Evolutionary conservation across 2,329 filamentous ascomycete species (phyloP).

Genomic region (Colletotrichum sojae): DNA sequence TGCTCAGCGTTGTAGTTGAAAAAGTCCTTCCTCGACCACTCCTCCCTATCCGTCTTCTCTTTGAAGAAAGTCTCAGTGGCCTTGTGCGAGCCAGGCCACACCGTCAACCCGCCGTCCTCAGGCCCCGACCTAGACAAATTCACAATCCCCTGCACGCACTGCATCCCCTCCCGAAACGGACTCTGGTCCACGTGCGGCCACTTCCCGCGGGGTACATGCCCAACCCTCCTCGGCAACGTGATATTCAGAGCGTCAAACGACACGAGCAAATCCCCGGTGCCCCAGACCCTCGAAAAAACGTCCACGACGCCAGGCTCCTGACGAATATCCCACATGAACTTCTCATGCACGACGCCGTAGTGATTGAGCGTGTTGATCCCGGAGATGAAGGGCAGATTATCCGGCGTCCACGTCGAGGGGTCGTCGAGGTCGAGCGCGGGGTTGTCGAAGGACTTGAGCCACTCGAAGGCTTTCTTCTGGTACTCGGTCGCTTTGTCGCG

Average conservation of each 20-base stretch:
- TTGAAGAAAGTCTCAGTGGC: conserved; percentile 22
- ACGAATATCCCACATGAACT: conserved; percentile 56
- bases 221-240: conserved; percentile 49
- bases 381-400: conserved; percentile 54
- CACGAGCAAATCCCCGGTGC: conserved; percentile 58
- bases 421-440: conserved; percentile 44
- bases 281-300: conserved; percentile 56
- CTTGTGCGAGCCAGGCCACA: conserved; percentile 28
- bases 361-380: conserved; percentile 39
- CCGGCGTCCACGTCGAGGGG: conserved; percentile 51
- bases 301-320: conserved; percentile 55
- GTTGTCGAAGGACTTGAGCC: conserved; percentile 43
- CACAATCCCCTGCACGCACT: conserved; percentile 49
- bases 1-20: conserved; percentile 8
- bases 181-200: conserved; percentile 52
- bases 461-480: conserved; percentile 45
- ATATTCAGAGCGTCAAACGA: conserved; percentile 62
- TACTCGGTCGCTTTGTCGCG: conserved; percentile 55
- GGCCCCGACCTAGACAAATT: conserved; percentile 43
- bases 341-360: conserved; percentile 55
- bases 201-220: conserved; percentile 14
- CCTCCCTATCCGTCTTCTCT: conserved; percentile 5
- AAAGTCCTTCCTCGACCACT: conserved; percentile 22
- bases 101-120: conserved; percentile 42
- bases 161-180: conserved; percentile 45